These are phyloP conservation scores for Priceomyces carsonii DNA, from an alignment of 805 yeast species.

Conservation along the genomic window DNA sequence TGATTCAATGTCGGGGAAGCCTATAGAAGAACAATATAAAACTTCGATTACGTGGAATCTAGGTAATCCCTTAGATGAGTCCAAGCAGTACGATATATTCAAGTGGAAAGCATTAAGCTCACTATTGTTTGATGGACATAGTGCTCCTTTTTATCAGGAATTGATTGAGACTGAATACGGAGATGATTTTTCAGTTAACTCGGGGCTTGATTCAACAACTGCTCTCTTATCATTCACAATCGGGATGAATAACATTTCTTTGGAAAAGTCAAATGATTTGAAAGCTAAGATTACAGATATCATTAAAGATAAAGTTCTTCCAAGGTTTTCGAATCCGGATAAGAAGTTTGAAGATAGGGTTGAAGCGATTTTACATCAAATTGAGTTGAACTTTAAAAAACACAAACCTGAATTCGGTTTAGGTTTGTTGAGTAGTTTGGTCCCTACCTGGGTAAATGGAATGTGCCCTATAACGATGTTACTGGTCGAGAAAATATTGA, in stretches of 20 bases:
- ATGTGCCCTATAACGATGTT: constrained; percentile 73
- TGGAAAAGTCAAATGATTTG: constrained; percentile 47
- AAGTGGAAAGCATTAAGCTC: constrained; percentile 69
- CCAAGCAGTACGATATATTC: constrained; percentile 60
- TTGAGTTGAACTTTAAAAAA: constrained; percentile 80
- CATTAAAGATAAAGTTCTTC: constrained; percentile 41
- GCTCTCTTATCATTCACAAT: constrained; percentile 75
- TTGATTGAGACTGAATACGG: constrained; percentile 84
- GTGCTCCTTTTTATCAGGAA: constrained; percentile 85
- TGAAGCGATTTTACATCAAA: constrained; percentile 86
- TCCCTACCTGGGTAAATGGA: constrained; percentile 85
- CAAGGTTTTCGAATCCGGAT: constrained; percentile 26
- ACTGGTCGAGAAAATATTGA: constrained; percentile 62
- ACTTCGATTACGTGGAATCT: constrained; percentile 86
- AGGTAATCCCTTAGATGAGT: constrained; percentile 64
- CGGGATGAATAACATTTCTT: constrained; percentile 76
- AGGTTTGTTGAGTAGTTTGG: constrained; percentile 65
- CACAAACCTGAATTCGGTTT: constrained; percentile 91
- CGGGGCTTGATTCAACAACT: constrained; percentile 85
- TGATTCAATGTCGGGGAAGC: constrained; percentile 53
- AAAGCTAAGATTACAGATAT: constrained; percentile 49
- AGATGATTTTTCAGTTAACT: constrained; percentile 80
- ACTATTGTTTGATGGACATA: constrained; percentile 84
- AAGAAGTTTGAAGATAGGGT: constrained; percentile 45
- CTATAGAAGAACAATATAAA: constrained; percentile 75